These are phyloP conservation scores for Thymus mandschuricus DNA, from an alignment of 257 asterid species.

Conservation along the genomic window DNA sequence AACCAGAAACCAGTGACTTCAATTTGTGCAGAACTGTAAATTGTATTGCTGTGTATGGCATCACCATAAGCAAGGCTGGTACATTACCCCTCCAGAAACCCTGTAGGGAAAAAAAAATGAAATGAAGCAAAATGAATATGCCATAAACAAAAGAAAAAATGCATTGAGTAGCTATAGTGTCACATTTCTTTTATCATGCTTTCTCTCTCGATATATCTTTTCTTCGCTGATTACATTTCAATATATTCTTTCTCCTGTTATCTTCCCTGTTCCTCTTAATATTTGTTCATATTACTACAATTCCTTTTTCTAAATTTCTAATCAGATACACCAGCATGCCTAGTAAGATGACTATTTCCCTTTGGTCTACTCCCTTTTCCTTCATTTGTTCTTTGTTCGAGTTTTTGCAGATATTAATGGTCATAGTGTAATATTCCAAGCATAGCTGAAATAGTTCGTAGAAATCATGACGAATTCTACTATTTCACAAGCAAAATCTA, in stretches of 20 bases:
- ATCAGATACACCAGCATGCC: background rate
- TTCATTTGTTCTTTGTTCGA: background rate
- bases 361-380: background rate
- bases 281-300: background rate
- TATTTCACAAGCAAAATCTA: background rate
- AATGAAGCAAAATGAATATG: conserved; percentile 15
- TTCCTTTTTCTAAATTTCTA: background rate
- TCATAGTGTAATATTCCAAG: conserved; percentile 3
- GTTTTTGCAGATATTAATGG: background rate
- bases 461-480: conserved; percentile 4
- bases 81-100: conserved; percentile 99
- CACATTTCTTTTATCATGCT: background rate
- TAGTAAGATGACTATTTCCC: background rate
- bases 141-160: background rate
- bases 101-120: conserved; percentile 37
- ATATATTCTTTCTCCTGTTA: background rate
- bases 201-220: background rate
- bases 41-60: conserved; percentile 96
- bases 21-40: conserved; percentile 78
- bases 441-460: background rate
- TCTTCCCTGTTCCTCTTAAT: background rate
- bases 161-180: background rate
- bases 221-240: background rate
- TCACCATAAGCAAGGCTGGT: conserved; percentile 94
- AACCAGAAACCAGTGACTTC: conserved; percentile 83